Conservation (phyloP, 352 stramenopile genomes). For the Halophytophthora batemanensis region DNA sequence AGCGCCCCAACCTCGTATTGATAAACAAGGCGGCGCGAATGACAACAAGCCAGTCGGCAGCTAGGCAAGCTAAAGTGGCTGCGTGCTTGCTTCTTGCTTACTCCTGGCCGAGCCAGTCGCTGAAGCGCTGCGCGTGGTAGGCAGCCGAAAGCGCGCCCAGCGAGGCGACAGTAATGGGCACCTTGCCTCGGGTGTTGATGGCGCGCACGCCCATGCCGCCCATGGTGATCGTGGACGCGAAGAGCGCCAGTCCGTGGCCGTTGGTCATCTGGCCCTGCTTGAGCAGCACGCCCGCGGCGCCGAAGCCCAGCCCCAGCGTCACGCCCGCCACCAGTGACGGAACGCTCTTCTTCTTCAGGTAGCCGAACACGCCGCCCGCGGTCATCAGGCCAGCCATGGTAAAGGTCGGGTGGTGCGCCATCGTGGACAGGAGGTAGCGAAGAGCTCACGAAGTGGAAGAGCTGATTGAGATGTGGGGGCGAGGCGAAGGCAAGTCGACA, state of each 20-base stretch:
- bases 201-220: conserved; percentile 81
- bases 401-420: conserved; percentile 83
- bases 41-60: too few species aligned
- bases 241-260: conserved; percentile 75
- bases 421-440: conserved; percentile 8
- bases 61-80: not conserved
- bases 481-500: too few species aligned
- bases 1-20: too few species aligned
- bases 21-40: too few species aligned
- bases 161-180: conserved; percentile 73
- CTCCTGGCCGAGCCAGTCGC: conserved; percentile 83
- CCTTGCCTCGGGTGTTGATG: conserved; percentile 63
- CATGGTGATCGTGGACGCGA: conserved; percentile 84
- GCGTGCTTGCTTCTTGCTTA: conserved; percentile 23
- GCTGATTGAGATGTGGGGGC: not conserved
- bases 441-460: conserved; percentile 2
- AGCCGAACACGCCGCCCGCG: conserved; percentile 72
- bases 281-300: conserved; percentile 73
- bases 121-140: conserved; percentile 82
- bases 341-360: conserved; percentile 76
- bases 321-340: conserved; percentile 80
- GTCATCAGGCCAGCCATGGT: conserved; percentile 73
- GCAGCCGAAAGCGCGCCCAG: conserved; percentile 73
- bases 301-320: conserved; percentile 77
- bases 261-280: conserved; percentile 79